Base-by-base conservation (phyloP, 228 moss, liverwort and hornwort genomes). In the Sphagnum fallax region DNA sequence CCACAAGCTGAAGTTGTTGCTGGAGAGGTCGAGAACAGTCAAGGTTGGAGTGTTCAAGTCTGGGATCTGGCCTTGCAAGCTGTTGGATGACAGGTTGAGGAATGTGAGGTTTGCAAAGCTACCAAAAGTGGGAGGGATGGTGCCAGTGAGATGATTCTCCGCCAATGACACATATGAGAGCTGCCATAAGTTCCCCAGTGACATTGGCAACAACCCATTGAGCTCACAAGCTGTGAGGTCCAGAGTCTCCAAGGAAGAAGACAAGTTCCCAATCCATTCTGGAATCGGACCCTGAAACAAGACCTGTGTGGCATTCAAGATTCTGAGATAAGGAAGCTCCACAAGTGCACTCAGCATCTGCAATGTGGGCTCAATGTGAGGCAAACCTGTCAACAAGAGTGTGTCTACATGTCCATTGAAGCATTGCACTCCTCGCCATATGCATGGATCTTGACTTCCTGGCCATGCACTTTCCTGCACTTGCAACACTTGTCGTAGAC, bases 231-330 rank as follows among this genome's bases (percentile, higher is more conserved):
- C 84, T 47, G 82, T 68, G 4, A 95, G 87, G 82, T 95, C 95
- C 70, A 95, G 62, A 52, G 77, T 71, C 75, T 90, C 83, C 64
- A 95, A 67, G 50, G 82, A 84, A 14, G 12, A 48, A 8, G 9
- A 8, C 15, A 92, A 67, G 53, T 60, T 65, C 12, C 89, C 82
- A 32, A 95, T 73, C 95, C 95, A 92, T 5, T 74, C 75, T 0
- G 95, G 95, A 66, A 95, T 73, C 5, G 76, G 67, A 0, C 88
- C 83, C 4, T 6, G 52, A 6, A 87, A 78, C 0, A 61, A 51
- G 47, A 85, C 76, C 69, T 89, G 85, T 5, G 95, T 90, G 10
- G 90, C 90, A 72, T 92, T 92, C 13, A 95, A 74, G 14, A 5
- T 72, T 61, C 87, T 80, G 68, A 95, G 70, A 50, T 76, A 75